Evolutionary conservation across 2,329 filamentous ascomycete genomes (phyloP).

Genomic region (Nemania serpens): DNA sequence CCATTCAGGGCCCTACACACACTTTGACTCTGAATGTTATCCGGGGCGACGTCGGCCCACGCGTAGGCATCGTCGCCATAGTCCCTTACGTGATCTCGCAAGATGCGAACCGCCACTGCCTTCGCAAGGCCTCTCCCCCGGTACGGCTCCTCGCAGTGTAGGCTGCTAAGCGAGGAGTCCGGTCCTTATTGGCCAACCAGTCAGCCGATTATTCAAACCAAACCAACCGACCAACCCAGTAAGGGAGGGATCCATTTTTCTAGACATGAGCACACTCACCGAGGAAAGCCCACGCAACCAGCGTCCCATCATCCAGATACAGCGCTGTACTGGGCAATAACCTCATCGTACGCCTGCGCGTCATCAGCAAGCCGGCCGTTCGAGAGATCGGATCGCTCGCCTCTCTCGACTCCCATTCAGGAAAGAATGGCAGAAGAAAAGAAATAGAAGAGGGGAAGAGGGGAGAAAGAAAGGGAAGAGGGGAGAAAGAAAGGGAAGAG

Average conservation of each 20-base stretch:
- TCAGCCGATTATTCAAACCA: not conserved
- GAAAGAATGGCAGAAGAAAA: too few species aligned
- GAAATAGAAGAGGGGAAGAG: not conserved
- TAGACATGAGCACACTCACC: slow-evolving; percentile 40
- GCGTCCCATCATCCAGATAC: slow-evolving; percentile 50
- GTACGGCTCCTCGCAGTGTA: slow-evolving; percentile 65
- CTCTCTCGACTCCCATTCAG: too few species aligned
- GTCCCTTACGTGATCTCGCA: slow-evolving; percentile 53
- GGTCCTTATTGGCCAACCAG: slow-evolving; percentile 45
- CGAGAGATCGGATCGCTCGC: too few species aligned
- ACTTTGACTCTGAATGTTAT: slow-evolving; percentile 63
- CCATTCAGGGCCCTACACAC: slow-evolving; percentile 68
- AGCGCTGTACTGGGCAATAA: slow-evolving; percentile 53
- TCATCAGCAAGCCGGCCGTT: not conserved
- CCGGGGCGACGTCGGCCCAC: slow-evolving; percentile 66
- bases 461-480: not conserved
- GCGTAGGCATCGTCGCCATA: slow-evolving; percentile 56
- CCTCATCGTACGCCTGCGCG: slow-evolving; percentile 24
- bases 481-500: not conserved
- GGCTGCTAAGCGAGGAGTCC: slow-evolving; percentile 64
- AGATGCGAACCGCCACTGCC: slow-evolving; percentile 60
- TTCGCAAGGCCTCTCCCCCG: slow-evolving; percentile 68
- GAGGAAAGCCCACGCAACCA: slow-evolving; percentile 69
- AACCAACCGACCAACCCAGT: slow-evolving; percentile 36
- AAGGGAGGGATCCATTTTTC: slow-evolving; percentile 18